Evolutionary conservation across 495 filamentous ascomycete genomes (phyloP), one percentile per base, ranked within the genome.

Genomic region (Elaphomyces granulatus): DNA sequence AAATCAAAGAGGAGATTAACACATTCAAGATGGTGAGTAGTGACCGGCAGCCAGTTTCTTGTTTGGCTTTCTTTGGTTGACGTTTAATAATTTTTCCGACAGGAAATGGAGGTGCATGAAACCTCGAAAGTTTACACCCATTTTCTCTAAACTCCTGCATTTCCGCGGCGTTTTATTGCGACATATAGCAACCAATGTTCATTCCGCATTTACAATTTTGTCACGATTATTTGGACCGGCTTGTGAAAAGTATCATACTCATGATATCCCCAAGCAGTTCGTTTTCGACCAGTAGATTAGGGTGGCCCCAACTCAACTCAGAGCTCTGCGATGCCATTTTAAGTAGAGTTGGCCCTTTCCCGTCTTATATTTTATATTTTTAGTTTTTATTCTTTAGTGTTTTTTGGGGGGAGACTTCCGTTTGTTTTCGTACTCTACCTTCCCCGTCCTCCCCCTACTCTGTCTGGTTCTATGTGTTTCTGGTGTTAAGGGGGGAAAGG

Each of bases 21-120:
- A 88, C 78, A 47, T 99, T 96, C 70, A 99, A 98, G 55, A 96
- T 99, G 90, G 90, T 94, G 58, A 44, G 80, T 67, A 19, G n/a
- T n/a, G n/a, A n/a, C n/a, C n/a, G n/a, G n/a, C n/a, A n/a, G n/a
- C n/a, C n/a, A n/a, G n/a, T n/a, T n/a, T 26, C 40, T 34, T n/a
- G 16, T 15, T 21, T 7, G 15, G 20, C 19, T 15, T n/a, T 8
- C 14, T 8, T 8, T 3, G 8, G 18, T 16, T 4, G 20, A 34
- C 7, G n/a, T 10, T 3, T 36, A 15, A 21, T 41, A 46, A 56
- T 70, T 37, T 4, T 14, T 10, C 21, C n/a, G 15, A 17, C 46
- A 98, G 92, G 90, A 99, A 64, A 99, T 99, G 90, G 90, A 96
- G 68, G 90, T 99, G 54, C 90, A 99, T 56, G 87, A 94, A 64